These are phyloP conservation scores for Colletotrichum ledebouriae DNA, from an alignment of 2,329 filamentous ascomycete species.

Conservation along the genomic window DNA sequence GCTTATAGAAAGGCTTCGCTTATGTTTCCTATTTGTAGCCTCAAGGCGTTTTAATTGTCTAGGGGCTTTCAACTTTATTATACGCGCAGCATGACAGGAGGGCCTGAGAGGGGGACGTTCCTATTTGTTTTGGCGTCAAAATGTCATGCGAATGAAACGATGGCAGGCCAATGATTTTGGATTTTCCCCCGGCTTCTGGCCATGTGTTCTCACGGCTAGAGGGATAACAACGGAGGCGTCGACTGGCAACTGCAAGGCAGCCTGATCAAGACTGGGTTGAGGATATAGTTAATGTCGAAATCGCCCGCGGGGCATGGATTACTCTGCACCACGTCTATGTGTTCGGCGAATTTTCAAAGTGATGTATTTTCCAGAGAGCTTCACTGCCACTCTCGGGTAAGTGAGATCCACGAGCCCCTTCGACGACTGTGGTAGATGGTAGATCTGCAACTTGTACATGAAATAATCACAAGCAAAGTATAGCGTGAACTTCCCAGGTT, in stretches of 20 bases:
- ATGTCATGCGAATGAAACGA: conserved; percentile 34
- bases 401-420: too few species aligned
- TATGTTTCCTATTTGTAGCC: conserved; percentile 1
- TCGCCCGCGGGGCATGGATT: conserved; percentile 24
- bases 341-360: not conserved
- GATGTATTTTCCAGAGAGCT: too few species aligned
- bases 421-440: too few species aligned
- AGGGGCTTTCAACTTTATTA: conserved; percentile 15
- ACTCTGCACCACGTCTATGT: not conserved
- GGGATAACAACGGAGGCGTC: not conserved
- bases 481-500: too few species aligned
- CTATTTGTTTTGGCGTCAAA: conserved; percentile 11
- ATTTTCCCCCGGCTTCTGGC: too few species aligned
- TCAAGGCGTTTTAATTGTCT: conserved; percentile 30
- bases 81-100: conserved; percentile 38
- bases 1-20: conserved; percentile 21
- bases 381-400: too few species aligned
- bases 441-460: too few species aligned
- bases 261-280: conserved; percentile 16
- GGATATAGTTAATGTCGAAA: conserved; percentile 34
- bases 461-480: too few species aligned
- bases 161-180: not conserved
- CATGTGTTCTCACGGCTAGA: conserved; percentile 25
- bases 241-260: conserved; percentile 15
- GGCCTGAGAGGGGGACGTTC: conserved; percentile 12